Base-by-base conservation (phyloP, 352 stramenopile species). In the Pythium chondricola region DNA sequence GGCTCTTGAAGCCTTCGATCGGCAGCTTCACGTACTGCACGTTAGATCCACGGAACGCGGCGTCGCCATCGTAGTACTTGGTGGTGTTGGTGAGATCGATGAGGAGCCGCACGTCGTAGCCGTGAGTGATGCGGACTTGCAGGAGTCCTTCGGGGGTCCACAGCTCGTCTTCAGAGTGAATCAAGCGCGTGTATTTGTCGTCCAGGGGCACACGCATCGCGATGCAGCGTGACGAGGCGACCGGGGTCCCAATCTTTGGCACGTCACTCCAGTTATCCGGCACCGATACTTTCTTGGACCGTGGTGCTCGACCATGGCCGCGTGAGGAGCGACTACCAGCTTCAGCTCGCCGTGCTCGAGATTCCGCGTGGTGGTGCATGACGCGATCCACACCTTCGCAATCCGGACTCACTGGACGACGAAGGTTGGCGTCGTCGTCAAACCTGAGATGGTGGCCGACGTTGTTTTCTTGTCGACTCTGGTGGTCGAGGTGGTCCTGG, bases 51-150 rank as follows among this genome's bases (percentile, higher is more conserved):
- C 61, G 43, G 36, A 93, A 85, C 43, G 70, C 75, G 2, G 47
- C 31, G 2, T 52, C 56, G 10, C 81, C 81, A 41, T 86, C 57
- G 63, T 93, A 93, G 56, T 93, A 93, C 52, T 89, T 88, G 54
- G 69, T 76, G 16, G 81, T 93, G 47, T 93, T 93, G 14, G 81
- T 93, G 29, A 93, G 65, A 42, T 93, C 81, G 22, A 93, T 77
- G 29, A 93, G 54, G 47, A 90, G 67, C 17, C 82, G 71, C 17
- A 90, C 64, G 43, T 84, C 55, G 2, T 75, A 45, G 0, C 65
- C 49, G 7, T 60, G 57, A 10, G 41, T 45, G 7, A 54, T 41
- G 42, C 88, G 78, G 16, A 60, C 38, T 13, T 75, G 49, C 14
- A 88, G 52, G 58, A 93, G 84, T 13, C 66, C 38, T 26, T 58